These are phyloP conservation scores for Metschnikowia kunwiensis DNA, from an alignment of 805 yeast genomes.

Conservation along the genomic window DNA sequence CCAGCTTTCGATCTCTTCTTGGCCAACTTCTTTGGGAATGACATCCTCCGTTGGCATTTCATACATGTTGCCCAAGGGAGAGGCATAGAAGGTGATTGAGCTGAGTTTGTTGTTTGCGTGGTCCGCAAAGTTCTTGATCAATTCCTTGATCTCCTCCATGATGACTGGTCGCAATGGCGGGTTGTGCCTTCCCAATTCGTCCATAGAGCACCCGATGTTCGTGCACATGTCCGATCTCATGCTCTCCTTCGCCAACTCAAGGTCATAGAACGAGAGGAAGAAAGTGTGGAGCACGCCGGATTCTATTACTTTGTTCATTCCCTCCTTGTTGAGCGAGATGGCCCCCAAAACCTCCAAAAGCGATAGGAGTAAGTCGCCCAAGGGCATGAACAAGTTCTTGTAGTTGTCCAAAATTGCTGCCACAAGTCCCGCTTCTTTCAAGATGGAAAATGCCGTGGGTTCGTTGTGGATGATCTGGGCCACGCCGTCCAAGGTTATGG, in stretches of 20 bases:
- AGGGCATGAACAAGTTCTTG: slow-evolving; percentile 52
- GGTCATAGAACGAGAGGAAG: slow-evolving; percentile 50
- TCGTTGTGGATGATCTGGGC: slow-evolving; percentile 79
- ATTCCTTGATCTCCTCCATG: slow-evolving; percentile 41
- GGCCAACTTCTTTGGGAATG: slow-evolving; percentile 40
- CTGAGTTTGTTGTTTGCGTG: slow-evolving; percentile 30
- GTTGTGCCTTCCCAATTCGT: slow-evolving; percentile 80
- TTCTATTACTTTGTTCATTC: slow-evolving; percentile 54
- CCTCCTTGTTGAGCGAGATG: slow-evolving; percentile 71
- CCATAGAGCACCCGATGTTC: slow-evolving; percentile 64
- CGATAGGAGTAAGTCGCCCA: slow-evolving; percentile 55
- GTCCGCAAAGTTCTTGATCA: slow-evolving; percentile 46
- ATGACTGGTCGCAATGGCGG: slow-evolving; percentile 66
- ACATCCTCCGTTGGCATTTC: slow-evolving; percentile 40
- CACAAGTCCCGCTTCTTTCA: slow-evolving; percentile 74
- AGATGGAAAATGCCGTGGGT: slow-evolving; percentile 80
- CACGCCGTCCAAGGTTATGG: slow-evolving; percentile 60
- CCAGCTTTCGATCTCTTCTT: slow-evolving; percentile 47
- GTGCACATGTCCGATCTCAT: slow-evolving; percentile 47
- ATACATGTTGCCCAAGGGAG: slow-evolving; percentile 39
- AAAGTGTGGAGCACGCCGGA: slow-evolving; percentile 36
- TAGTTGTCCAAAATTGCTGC: slow-evolving; percentile 61
- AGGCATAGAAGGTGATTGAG: slow-evolving; percentile 45
- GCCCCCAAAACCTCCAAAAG: slow-evolving; percentile 74
- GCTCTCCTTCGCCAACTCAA: slow-evolving; percentile 51